Evolutionary conservation across 495 filamentous ascomycete genomes (phyloP), one percentile per base, ranked within the genome.

Genomic region (Aspergillus leporis): DNA sequence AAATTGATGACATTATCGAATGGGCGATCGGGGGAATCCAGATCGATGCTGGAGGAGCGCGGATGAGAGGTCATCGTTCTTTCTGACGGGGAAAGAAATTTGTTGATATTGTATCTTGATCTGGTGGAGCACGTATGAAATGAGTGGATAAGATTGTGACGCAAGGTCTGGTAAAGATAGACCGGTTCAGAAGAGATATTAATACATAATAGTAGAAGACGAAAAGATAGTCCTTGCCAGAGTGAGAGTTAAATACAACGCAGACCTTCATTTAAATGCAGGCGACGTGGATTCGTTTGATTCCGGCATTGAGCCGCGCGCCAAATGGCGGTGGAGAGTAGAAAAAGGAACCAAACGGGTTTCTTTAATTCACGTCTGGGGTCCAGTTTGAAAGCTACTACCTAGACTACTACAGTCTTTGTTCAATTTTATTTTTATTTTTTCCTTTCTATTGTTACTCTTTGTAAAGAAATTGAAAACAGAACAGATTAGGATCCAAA

Each of bases 1-100:
- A 95, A 93, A 68, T 95, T 94, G 69, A 90, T 77, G 59, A 93
- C 83, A 41, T 79, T 85, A 52, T 88, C 78, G 60, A 92, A 86
- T 0, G 78, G 75, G 4, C 74, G 69, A 53, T 75, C 72, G 45
- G 73, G 67, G n/a, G 75, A 74, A 64, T 68, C 73, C 47, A 77
- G 72, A 62, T 75, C 73, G 25, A 76, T 63, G 60, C 73, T 76
- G 43, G 70, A 71, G 25, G 69, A 66, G 54, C 73, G 70, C 18
- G 67, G 56, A 46, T 63, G 61, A 12, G 56, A 53, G 40, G 45
- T 12, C 21, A 40, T 22, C 61, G 56, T 63, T 10, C 8, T 31
- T 49, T 14, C 13, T 23, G 14, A 49, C 1, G 6, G 46, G 55
- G 19, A 28, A 32, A 23, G 41, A 51, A 46, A n/a, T 58, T 21